Conservation (phyloP, 1,284 basidiomycete genomes). For the Microbotryum intermedium region DNA sequence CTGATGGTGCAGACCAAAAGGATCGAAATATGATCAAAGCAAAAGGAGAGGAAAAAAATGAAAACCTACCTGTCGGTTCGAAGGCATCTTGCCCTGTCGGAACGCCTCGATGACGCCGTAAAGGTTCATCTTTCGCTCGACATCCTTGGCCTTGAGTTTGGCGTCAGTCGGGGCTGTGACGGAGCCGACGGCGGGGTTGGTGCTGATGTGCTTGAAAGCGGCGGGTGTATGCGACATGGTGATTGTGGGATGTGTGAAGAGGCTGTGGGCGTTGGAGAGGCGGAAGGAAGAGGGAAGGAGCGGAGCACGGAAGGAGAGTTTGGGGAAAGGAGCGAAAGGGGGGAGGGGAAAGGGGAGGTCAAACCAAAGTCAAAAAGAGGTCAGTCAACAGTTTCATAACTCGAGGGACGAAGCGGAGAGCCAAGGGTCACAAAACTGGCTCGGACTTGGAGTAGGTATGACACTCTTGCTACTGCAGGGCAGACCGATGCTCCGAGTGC, state of each 20-base stretch:
- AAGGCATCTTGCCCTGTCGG: conserved; percentile 64
- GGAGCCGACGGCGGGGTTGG: conserved; percentile 13
- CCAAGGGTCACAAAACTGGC: too few species aligned
- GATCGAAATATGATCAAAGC: background rate
- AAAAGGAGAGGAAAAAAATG: background rate
- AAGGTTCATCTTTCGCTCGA: conserved; percentile 46
- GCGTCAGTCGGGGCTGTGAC: conserved; percentile 22
- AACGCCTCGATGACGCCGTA: conserved; percentile 65
- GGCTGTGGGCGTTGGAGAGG: background rate
- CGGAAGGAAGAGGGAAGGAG: background rate
- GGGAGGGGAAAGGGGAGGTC: too few species aligned
- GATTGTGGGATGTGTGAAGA: background rate
- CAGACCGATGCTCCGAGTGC: too few species aligned
- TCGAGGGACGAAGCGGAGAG: too few species aligned
- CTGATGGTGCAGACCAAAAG: background rate
- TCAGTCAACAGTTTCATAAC: too few species aligned
- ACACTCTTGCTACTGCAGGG: too few species aligned
- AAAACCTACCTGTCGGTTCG: conserved; percentile 47
- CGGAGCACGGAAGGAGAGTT: too few species aligned
- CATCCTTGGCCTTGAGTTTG: conserved; percentile 39
- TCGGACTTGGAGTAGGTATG: too few species aligned
- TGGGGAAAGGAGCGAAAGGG: too few species aligned
- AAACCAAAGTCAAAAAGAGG: too few species aligned
- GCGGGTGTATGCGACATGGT: too few species aligned
- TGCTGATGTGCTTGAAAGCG: conserved; percentile 4